Evolutionary conservation across 2,329 filamentous ascomycete genomes (phyloP).

Genomic region (Akanthomyces uredinophilus): DNA sequence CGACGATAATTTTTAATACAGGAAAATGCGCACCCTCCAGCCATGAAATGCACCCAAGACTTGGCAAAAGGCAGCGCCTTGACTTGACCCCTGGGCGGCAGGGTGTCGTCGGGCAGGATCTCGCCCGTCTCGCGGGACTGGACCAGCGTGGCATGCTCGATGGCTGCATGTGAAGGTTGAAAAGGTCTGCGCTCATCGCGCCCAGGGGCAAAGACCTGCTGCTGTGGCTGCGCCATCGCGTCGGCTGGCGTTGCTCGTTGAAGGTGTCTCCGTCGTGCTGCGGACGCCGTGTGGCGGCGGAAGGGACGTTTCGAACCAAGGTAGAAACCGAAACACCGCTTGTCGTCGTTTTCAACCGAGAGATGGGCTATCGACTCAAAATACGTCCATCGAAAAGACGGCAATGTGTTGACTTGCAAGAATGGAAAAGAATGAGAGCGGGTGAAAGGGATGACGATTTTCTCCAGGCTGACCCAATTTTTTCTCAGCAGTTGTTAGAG

Average conservation of each 20-base stretch:
- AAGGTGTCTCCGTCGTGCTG: not conserved
- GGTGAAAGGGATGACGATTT: constrained; percentile 7
- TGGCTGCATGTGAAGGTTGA: constrained; percentile 25
- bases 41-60: constrained; percentile 88
- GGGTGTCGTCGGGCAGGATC: constrained; percentile 39
- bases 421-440: not conserved
- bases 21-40: constrained; percentile 67
- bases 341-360: not conserved
- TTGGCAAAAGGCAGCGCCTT: constrained; percentile 55
- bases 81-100: constrained; percentile 25
- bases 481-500: not conserved
- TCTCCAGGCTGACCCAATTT: constrained; percentile 5
- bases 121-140: constrained; percentile 61
- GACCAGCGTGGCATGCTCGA: constrained; percentile 38
- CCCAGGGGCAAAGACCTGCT: constrained; percentile 26
- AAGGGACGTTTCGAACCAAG: not conserved
- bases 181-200: constrained; percentile 28
- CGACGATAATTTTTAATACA: not conserved
- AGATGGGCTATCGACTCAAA: too few relatives aligned
- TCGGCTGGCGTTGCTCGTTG: not conserved
- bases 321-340: not conserved
- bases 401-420: not conserved
- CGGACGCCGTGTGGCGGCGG: not conserved
- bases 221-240: constrained; percentile 31
- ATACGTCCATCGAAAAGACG: constrained; percentile 1